These are phyloP conservation scores for Aphanocladium album DNA, from an alignment of 2,329 filamentous ascomycete species.

Conservation along the genomic window DNA sequence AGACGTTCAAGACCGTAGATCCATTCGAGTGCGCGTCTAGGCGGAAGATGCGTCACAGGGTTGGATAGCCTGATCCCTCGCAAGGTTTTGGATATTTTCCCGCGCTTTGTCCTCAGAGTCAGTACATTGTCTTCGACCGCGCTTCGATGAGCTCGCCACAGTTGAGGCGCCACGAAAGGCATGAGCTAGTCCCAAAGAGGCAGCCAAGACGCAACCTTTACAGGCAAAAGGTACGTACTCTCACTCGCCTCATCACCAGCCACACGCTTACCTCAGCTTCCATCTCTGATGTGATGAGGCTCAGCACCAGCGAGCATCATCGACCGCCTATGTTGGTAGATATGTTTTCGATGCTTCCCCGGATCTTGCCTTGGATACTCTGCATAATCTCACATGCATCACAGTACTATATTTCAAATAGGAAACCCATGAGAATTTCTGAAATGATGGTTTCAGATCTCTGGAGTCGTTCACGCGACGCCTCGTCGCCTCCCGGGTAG, in stretches of 20 bases:
- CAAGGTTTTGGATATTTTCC: not conserved
- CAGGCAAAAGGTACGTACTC: not conserved
- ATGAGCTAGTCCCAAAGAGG: conserved; percentile 27
- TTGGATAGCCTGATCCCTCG: not conserved
- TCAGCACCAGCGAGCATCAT: too few species aligned
- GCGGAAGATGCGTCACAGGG: not conserved
- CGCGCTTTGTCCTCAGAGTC: not conserved
- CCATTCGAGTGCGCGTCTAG: not conserved
- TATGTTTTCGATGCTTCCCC: not conserved
- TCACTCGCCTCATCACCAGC: not conserved
- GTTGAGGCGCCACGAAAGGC: not conserved
- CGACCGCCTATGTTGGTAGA: too few species aligned
- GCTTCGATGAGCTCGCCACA: not conserved
- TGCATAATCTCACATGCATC: not conserved
- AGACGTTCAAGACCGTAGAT: not conserved
- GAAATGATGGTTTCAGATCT: not conserved
- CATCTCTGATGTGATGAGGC: not conserved
- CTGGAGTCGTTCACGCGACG: not conserved
- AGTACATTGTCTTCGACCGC: not conserved
- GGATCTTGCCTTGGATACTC: not conserved
- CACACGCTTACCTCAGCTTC: not conserved
- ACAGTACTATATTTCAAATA: not conserved
- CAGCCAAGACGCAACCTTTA: conserved; percentile 26
- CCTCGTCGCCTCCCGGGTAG: not conserved
- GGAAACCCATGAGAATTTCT: not conserved